Percentiles rank a stretch among this genome's conserved stretches.
Conservation (phyloP, 164 flowering plant species). For the Vitis rotundifolia region DNA sequence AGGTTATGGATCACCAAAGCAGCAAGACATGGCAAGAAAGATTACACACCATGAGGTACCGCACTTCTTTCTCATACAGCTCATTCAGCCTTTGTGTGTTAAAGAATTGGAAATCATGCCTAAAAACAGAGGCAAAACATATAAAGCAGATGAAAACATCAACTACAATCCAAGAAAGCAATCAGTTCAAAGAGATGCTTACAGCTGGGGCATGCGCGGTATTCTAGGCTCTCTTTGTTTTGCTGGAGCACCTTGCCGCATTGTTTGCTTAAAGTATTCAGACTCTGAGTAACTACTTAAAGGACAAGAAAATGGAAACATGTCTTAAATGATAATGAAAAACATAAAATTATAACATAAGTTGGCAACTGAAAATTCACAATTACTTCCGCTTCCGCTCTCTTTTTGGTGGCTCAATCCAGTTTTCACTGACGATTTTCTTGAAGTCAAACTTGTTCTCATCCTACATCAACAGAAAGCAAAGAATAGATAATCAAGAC, state of each 20-base stretch:
- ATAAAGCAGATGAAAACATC: background rate
- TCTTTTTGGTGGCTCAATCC: slow-evolving; percentile 95
- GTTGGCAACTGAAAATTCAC: background rate
- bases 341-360: background rate
- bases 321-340: background rate
- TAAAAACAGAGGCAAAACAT: slow-evolving; percentile 24
- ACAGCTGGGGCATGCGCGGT: slow-evolving; percentile 99
- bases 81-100: slow-evolving; percentile 85
- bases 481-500: slow-evolving; percentile 1
- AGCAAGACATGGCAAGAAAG: background rate
- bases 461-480: slow-evolving; percentile 51
- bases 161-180: slow-evolving; percentile 8
- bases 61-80: slow-evolving; percentile 96
- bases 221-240: slow-evolving; percentile 94
- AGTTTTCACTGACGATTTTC: slow-evolving; percentile 92
- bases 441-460: slow-evolving; percentile 91
- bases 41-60: slow-evolving; percentile 79
- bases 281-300: slow-evolving; percentile 76
- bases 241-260: slow-evolving; percentile 94
- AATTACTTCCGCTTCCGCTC: slow-evolving; percentile 96
- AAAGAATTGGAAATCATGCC: slow-evolving; percentile 99
- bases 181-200: slow-evolving; percentile 25
- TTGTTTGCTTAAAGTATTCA: slow-evolving; percentile 97
- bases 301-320: background rate
- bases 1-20: background rate